A percentile compares a stretch with the other conserved stretches of the same genome.
phyloP scores from a whole-genome alignment of 225 moss, liverwort and hornwort genomes.

The Polytrichum commune region DNA sequence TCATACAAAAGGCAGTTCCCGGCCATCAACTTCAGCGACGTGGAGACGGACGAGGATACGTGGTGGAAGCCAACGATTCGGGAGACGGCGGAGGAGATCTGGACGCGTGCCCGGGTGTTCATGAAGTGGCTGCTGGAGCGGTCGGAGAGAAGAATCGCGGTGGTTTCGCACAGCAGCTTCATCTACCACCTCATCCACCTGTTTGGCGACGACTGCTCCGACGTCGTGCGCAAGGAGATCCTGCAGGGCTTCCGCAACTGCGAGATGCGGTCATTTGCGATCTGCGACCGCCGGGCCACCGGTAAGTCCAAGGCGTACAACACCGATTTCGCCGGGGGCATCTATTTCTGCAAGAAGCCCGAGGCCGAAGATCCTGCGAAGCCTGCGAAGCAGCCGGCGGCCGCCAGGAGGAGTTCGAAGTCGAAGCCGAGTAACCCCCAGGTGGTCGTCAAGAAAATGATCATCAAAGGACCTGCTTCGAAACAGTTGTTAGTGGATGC shows the following conservation, averaged over 20 bases:
- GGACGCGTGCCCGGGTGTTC: constrained; percentile 33
- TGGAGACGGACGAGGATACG: constrained; percentile 43
- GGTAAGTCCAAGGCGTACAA: neutral
- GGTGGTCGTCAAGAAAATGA: no score
- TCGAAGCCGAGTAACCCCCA: no score
- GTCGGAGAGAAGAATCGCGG: constrained; percentile 42
- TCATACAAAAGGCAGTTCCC: constrained; percentile 44
- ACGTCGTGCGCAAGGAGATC: constrained; percentile 28
- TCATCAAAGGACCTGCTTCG: no score
- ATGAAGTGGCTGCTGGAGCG: constrained; percentile 47
- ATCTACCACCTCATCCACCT: constrained; percentile 36
- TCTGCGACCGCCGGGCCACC: constrained; percentile 25
- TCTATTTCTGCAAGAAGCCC: no score
- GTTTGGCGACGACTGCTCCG: constrained; percentile 46
- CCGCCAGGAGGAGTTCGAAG: no score
- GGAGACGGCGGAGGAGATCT: constrained; percentile 37
- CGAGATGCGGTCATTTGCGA: constrained; percentile 41
- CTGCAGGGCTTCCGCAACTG: constrained; percentile 38
- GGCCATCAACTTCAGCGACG: constrained; percentile 42
- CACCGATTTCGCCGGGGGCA: constrained; percentile 6
- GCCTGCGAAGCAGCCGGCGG: no score
- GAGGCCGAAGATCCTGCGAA: no score
- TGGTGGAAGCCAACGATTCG: constrained; percentile 31
- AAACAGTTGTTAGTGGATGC: no score
- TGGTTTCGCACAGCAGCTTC: constrained; percentile 60